Evolutionary conservation across 225 moss, liverwort and hornwort genomes (phyloP).

Genomic region (Pseudisothecium myosuroides): DNA sequence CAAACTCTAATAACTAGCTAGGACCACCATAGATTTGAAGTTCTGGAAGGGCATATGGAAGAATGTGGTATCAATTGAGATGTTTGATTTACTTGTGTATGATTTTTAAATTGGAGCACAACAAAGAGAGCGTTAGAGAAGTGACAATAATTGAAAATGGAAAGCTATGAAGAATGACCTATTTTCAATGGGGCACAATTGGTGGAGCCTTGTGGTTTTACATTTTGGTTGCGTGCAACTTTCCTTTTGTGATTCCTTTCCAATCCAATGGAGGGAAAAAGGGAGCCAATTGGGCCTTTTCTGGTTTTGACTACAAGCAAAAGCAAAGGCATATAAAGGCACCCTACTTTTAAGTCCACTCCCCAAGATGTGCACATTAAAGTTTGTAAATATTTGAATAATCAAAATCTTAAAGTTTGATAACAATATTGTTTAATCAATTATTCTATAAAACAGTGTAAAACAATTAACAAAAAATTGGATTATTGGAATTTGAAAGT

Average conservation of each 20-base stretch:
- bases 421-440: neutral
- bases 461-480: neutral
- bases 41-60: neutral
- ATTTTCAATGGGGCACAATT: fast-evolving
- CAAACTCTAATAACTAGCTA: neutral
- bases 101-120: neutral
- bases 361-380: neutral
- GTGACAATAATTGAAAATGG: neutral
- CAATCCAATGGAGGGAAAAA: neutral
- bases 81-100: neutral
- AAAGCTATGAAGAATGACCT: neutral
- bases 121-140: neutral
- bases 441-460: neutral
- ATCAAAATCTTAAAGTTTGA: neutral
- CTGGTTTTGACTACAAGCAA: fast-evolving
- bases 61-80: neutral
- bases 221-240: neutral
- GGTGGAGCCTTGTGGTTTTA: neutral
- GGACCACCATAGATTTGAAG: neutral
- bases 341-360: too few relatives aligned
- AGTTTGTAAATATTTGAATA: neutral
- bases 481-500: neutral
- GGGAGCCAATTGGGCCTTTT: neutral
- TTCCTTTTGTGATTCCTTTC: neutral
- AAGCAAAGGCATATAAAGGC: neutral